Evolutionary conservation across 371 early-diverging fungal species (phyloP), one percentile per base, ranked within the genome.

Genomic region (Actinomucor elegans): DNA sequence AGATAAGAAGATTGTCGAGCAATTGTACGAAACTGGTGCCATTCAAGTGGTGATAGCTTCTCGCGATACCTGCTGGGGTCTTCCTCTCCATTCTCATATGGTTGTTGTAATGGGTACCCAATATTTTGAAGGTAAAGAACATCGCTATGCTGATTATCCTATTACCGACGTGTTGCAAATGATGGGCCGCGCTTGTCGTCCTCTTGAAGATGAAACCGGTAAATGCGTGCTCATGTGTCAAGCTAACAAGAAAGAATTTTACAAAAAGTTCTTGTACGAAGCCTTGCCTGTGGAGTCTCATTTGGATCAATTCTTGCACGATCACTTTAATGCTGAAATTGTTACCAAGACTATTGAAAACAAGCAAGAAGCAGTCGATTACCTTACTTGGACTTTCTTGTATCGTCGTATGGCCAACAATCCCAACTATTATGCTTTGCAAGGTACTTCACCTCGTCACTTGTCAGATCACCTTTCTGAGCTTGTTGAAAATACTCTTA

Each of bases 331-430:
- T 64, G 92, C 96, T 20, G 99, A 97, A 65, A 84, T 97, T 61
- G 96, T 92, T 0, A 92, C 94, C 24, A 85, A 87, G 69, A 93
- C 96, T 0, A 94, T 98, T 46, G 91, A 90, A 67, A 94, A 88
- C 77, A 96, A 96, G 81, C 96, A 98, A 70, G 98, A 97, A 61
- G 98, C 99, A 0, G 96, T 98, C 10, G 99, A 98, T 59, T 97
- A 93, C 57, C 75, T 98, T 54, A 97, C 99, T 0, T 98, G 97
- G 98, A 93, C 98, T 9, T 91, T 94, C 79, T 60, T 96, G 56
- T 97, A 96, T 76, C 90, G 98, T 40, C 87, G 99, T 32, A 83
- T 98, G 87, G 80, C 90, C 10, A 83, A 88, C 61, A 98, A 98
- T 70, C 99, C 99, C 17, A 97, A 96, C 66, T 98, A 95, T 79